Conservation (phyloP, 768 basidiomycete genomes). For the Serpula lacrymans region DNA sequence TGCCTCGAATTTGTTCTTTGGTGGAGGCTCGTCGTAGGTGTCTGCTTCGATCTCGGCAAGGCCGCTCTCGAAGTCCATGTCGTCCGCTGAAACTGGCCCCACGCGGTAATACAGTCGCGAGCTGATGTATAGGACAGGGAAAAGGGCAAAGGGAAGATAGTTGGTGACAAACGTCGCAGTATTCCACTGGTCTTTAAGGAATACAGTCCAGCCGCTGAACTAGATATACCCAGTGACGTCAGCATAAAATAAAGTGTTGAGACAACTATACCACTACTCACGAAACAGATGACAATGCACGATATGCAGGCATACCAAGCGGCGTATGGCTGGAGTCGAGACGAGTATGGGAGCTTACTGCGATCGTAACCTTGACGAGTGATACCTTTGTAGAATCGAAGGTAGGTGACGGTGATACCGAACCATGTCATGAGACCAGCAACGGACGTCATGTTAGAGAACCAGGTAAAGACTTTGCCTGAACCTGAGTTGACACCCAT, state of each 20-base stretch:
- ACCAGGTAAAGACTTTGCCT: slow-evolving; percentile 76
- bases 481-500: slow-evolving; percentile 72
- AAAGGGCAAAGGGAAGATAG: slow-evolving; percentile 68
- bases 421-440: slow-evolving; percentile 80
- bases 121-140: slow-evolving; percentile 70
- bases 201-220: slow-evolving; percentile 51
- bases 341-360: slow-evolving; percentile 63
- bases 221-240: slow-evolving; percentile 34
- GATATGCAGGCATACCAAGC: slow-evolving; percentile 47
- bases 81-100: slow-evolving; percentile 33
- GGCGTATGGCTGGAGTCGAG: slow-evolving; percentile 67
- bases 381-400: slow-evolving; percentile 83
- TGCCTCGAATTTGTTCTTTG: slow-evolving; percentile 61
- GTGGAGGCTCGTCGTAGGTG: slow-evolving; percentile 67
- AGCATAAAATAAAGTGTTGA: neutral
- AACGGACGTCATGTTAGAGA: slow-evolving; percentile 70
- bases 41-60: slow-evolving; percentile 70
- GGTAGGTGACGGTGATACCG: slow-evolving; percentile 69
- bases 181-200: slow-evolving; percentile 51
- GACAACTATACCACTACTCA: no score
- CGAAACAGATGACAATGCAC: slow-evolving; percentile 55
- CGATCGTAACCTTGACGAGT: slow-evolving; percentile 79
- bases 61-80: slow-evolving; percentile 85
- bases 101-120: slow-evolving; percentile 44
- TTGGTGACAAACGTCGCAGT: slow-evolving; percentile 76